Conservation (phyloP, 2,329 filamentous ascomycete species). For the Allantophomopsis cytisporea region DNA sequence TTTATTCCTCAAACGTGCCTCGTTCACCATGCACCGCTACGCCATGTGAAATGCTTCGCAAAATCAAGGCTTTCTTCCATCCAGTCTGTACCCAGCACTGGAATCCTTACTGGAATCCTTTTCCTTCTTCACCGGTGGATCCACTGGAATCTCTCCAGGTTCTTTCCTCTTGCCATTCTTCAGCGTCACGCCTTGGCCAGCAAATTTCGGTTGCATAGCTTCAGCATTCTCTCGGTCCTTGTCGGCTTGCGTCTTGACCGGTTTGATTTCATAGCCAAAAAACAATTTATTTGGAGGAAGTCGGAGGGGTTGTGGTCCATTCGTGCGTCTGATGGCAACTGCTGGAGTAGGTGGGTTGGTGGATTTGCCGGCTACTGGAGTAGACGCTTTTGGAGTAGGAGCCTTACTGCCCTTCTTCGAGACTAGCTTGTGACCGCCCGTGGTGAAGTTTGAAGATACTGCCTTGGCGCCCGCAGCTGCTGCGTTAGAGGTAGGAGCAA, state of each 20-base stretch:
- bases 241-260: constrained; percentile 66
- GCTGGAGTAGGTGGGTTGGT: constrained; percentile 20
- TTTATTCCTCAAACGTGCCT: no score
- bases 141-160: constrained; percentile 3
- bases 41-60: no score
- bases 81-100: constrained; percentile 2
- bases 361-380: constrained; percentile 50
- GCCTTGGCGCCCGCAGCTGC: constrained; percentile 48
- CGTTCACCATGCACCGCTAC: no score
- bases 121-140: constrained; percentile 1
- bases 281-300: constrained; percentile 84
- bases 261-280: constrained; percentile 90
- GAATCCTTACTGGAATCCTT: constrained; percentile 1
- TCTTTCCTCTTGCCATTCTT: constrained; percentile 58
- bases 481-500: constrained; percentile 63
- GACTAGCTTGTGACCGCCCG: constrained; percentile 69
- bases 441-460: constrained; percentile 64
- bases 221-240: constrained; percentile 52
- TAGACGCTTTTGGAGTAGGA: constrained; percentile 57
- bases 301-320: constrained; percentile 76
- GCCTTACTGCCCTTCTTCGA: constrained; percentile 71
- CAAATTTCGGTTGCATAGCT: constrained; percentile 61
- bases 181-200: constrained; percentile 74
- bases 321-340: constrained; percentile 34
- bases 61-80: constrained; percentile 3